These are phyloP conservation scores for Exophiala xenobiotica DNA, from an alignment of 2,329 filamentous ascomycete genomes.

Conservation along the genomic window DNA sequence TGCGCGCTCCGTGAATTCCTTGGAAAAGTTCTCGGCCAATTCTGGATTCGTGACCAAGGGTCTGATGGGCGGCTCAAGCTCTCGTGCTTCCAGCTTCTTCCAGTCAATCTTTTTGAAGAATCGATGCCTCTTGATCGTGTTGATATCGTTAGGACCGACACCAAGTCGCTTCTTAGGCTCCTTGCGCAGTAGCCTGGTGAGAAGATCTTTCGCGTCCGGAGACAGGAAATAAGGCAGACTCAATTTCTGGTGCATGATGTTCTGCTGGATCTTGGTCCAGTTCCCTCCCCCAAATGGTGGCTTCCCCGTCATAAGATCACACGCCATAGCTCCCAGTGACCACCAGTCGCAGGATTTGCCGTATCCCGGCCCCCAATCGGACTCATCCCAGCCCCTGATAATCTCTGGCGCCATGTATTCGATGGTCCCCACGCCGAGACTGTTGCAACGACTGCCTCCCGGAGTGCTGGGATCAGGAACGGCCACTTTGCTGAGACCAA, in stretches of 20 bases:
- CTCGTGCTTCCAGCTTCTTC: constrained; percentile 77
- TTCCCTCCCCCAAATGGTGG: constrained; percentile 90
- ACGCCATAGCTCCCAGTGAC: constrained; percentile 91
- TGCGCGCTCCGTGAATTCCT: constrained; percentile 72
- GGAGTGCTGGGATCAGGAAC: constrained; percentile 61
- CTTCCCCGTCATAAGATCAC: constrained; percentile 86
- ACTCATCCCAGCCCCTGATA: constrained; percentile 68
- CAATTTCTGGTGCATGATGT: constrained; percentile 91
- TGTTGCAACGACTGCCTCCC: constrained; percentile 70
- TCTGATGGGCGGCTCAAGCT: constrained; percentile 83
- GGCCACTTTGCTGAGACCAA: constrained; percentile 92
- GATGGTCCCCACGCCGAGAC: constrained; percentile 80
- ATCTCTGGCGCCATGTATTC: constrained; percentile 99
- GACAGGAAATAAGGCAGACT: constrained; percentile 85
- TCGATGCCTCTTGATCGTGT: constrained; percentile 82
- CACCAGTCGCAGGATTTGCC: constrained; percentile 98
- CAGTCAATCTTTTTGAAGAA: constrained; percentile 98
- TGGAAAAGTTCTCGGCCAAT: constrained; percentile 91
- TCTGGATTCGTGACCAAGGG: constrained; percentile 94
- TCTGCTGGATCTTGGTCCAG: constrained; percentile 91
- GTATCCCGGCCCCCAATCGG: constrained; percentile 52
- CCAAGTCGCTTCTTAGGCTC: constrained; percentile 89
- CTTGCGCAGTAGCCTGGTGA: constrained; percentile 86
- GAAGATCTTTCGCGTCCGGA: constrained; percentile 87
- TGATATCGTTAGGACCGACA: constrained; percentile 82